phyloP scores from a whole-genome alignment of 352 stramenopile genomes.

The Phytophthora multivora region DNA sequence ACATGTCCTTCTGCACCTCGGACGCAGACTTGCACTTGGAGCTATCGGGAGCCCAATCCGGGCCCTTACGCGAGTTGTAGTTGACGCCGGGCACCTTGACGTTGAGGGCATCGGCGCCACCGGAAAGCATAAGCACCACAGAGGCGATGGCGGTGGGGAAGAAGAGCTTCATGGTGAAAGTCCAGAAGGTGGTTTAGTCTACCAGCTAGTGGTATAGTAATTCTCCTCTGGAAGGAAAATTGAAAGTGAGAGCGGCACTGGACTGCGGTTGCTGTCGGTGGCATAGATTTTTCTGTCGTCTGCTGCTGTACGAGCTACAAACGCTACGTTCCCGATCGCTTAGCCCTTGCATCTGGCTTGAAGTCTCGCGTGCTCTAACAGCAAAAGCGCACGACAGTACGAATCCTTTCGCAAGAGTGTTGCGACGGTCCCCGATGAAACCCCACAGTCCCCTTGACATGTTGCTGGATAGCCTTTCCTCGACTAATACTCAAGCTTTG shows the following conservation, averaged over 20 bases:
- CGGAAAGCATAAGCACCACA: conserved; percentile 19
- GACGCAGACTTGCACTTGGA: conserved; percentile 51
- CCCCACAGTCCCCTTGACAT: not conserved
- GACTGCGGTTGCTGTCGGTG: not conserved
- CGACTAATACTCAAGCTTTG: not conserved
- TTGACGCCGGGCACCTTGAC: conserved; percentile 73
- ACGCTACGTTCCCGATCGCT: conserved; percentile 1
- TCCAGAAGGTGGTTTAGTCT: not conserved
- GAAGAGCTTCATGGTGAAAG: conserved; percentile 41
- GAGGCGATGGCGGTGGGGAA: conserved; percentile 21
- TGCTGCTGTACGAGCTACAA: conserved; percentile 1
- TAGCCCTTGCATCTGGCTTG: not conserved
- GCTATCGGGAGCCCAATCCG: conserved; percentile 49
- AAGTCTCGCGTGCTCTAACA: not conserved
- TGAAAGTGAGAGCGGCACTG: conserved; percentile 1
- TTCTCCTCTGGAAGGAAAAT: conserved; percentile 1
- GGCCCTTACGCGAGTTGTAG: conserved; percentile 70
- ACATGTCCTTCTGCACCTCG: conserved; percentile 64
- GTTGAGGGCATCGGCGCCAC: conserved; percentile 43
- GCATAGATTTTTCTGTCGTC: conserved; percentile 7
- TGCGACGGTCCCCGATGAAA: not conserved
- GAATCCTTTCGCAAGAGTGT: not conserved
- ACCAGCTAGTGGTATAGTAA: conserved; percentile 2
- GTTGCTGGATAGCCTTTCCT: not conserved
- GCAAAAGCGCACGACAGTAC: not conserved